phyloP scores from a whole-genome alignment of 2,329 filamentous ascomycete species.

The Xylariaceae sp. region DNA sequence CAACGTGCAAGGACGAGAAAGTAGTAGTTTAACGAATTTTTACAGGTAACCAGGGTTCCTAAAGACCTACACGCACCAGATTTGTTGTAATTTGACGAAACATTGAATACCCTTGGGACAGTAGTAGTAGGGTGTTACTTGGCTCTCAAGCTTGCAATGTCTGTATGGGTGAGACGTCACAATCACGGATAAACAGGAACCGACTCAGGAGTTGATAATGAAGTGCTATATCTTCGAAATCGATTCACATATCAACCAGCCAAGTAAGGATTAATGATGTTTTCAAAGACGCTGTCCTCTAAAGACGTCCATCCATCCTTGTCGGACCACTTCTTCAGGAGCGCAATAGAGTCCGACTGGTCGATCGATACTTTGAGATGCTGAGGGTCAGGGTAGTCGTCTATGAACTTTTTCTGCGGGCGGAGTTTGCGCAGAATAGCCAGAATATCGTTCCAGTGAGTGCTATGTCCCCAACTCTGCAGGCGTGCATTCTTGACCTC shows the following conservation, averaged over 20 bases:
- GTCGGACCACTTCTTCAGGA: conserved; percentile 11
- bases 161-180: too few relatives aligned
- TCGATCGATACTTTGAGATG: conserved; percentile 11
- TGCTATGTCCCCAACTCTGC: conserved; percentile 12
- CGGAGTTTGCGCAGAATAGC: conserved; percentile 2
- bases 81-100: too few relatives aligned
- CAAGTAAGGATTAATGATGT: conserved; percentile 11
- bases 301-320: conserved; percentile 13
- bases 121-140: too few relatives aligned
- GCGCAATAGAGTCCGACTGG: conserved; percentile 9
- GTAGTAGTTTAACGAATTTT: too few relatives aligned
- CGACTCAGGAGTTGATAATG: too few relatives aligned
- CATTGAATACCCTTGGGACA: too few relatives aligned
- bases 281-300: conserved; percentile 8
- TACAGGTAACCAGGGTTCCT: too few relatives aligned
- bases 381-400: conserved; percentile 11
- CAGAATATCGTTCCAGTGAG: conserved; percentile 10
- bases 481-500: conserved; percentile 12
- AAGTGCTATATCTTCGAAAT: too few relatives aligned
- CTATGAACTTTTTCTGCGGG: conserved; percentile 9
- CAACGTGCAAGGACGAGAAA: too few relatives aligned
- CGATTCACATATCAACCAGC: not conserved
- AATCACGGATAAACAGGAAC: too few relatives aligned
- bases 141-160: too few relatives aligned
- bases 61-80: too few relatives aligned